Percentiles rank a stretch among this genome's conserved stretches.
Conservation (phyloP, 495 filamentous ascomycete species). For the Patellaria atrata region DNA sequence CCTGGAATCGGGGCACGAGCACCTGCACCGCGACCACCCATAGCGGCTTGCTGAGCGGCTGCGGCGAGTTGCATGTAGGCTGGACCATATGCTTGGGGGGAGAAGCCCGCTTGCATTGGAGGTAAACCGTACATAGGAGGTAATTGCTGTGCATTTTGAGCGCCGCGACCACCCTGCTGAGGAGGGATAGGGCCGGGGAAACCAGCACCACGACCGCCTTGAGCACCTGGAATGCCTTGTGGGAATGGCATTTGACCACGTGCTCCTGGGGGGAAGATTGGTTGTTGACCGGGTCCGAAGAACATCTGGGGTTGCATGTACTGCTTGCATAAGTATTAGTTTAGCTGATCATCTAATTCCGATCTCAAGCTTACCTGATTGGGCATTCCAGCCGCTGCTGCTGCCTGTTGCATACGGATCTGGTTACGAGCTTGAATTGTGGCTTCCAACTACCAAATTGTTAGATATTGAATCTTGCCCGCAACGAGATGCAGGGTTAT, state of each 20-base stretch:
- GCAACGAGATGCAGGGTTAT: conserved; percentile 4
- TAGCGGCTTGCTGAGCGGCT: conserved; percentile 43
- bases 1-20: conserved; percentile 64
- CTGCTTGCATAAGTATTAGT: conserved; percentile 14
- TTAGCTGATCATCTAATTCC: too few species aligned
- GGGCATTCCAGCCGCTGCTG: conserved; percentile 81
- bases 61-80: conserved; percentile 27
- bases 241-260: conserved; percentile 71
- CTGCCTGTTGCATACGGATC: conserved; percentile 93
- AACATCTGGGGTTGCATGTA: conserved; percentile 78
- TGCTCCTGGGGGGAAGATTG: conserved; percentile 48
- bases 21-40: conserved; percentile 54
- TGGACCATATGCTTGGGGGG: conserved; percentile 24
- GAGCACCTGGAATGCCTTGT: conserved; percentile 64
- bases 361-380: conserved; percentile 53
- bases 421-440: conserved; percentile 99
- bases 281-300: conserved; percentile 75
- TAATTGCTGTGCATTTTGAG: conserved; percentile 58
- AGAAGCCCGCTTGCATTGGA: conserved; percentile 51
- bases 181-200: conserved; percentile 63
- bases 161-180: conserved; percentile 74
- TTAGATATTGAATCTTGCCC: conserved; percentile 2
- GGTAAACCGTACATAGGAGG: conserved; percentile 65
- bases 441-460: conserved; percentile 54
- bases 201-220: conserved; percentile 69